Base-by-base conservation (phyloP, 257 asterid species). In the Rubia yunnanensis region DNA sequence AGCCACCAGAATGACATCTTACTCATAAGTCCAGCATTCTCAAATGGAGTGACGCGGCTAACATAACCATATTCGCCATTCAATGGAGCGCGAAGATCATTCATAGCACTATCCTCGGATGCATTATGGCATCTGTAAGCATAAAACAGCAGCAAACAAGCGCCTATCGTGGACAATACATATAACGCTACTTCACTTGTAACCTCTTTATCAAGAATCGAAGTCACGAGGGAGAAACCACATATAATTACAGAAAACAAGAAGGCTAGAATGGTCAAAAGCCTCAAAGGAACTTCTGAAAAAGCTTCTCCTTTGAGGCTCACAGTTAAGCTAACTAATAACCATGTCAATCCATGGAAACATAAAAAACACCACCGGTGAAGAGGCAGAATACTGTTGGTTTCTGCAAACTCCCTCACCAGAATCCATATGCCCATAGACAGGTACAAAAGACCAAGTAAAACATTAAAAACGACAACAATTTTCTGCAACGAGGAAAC, bases 1-100 rank as follows among this genome's bases (percentile, higher is more conserved):
- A 92, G 55, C 99, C 99, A 92, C 96, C 94, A 86, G 72, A 92
- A 92, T 3, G 94, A 81, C 60, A 80, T 68, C 63, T 60, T 83
- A 69, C 86, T 85, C 60, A 85, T 69, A 66, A 74, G 27, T 4
- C 88, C 79, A 7, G 97, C 88, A 62, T 72, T 68, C 2, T 83
- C 86, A 77, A 87, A 92, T 44, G 85, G 75, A 26, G 91, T 84
- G 70, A 78, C 80, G 0, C 24, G 35, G 35, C 18, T 68, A 57
- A 61, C 73, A 48, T 70, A 54, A 58, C 64, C 71, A 2, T 60
- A 62, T 72, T 81, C 79, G 66, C 67, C 70, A 52, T 84, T 81
- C 63, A 92, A 77, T 7, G 92, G 97, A 70, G 80, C 84, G 50
- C 46, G 78, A 54, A 89, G 70, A 31, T 63, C 84, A 32, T 66